phyloP scores from a whole-genome alignment of 192 early-diverging fungal genomes.

The Mortierella antarctica region DNA sequence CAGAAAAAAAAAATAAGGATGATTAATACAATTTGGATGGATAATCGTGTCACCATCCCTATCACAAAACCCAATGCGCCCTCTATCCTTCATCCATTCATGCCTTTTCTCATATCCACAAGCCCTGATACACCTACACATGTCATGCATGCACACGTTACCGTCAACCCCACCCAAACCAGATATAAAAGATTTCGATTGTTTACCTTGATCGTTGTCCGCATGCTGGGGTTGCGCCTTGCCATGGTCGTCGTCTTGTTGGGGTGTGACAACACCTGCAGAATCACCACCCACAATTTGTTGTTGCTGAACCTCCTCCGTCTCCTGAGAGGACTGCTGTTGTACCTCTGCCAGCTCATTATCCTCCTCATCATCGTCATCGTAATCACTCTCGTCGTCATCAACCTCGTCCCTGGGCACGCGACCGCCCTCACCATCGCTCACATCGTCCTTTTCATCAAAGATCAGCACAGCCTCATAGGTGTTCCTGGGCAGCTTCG shows the following conservation, averaged over 20 bases:
- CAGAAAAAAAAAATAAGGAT: background rate
- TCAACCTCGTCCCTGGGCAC: background rate
- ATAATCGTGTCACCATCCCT: background rate
- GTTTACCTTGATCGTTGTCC: conserved; percentile 12
- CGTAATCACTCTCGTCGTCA: conserved; percentile 13
- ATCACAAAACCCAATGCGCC: no score
- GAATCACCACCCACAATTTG: conserved; percentile 17
- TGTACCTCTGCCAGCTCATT: background rate
- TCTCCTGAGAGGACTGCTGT: background rate
- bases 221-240: conserved; percentile 13
- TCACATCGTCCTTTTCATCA: conserved; percentile 42
- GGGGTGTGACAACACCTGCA: conserved; percentile 14
- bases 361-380: background rate
- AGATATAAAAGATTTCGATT: background rate
- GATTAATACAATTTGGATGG: conserved; percentile 3
- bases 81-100: no score
- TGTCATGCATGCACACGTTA: conserved; percentile 5
- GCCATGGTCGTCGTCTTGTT: conserved; percentile 18
- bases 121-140: background rate
- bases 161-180: background rate
- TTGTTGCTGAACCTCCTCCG: background rate
- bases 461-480: conserved; percentile 36
- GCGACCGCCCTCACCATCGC: conserved; percentile 28
- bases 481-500: conserved; percentile 1
- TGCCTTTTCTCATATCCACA: no score